Evolutionary conservation across 768 basidiomycete genomes (phyloP), one percentile per base, ranked within the genome.

Genomic region (Scleroderma bovista): DNA sequence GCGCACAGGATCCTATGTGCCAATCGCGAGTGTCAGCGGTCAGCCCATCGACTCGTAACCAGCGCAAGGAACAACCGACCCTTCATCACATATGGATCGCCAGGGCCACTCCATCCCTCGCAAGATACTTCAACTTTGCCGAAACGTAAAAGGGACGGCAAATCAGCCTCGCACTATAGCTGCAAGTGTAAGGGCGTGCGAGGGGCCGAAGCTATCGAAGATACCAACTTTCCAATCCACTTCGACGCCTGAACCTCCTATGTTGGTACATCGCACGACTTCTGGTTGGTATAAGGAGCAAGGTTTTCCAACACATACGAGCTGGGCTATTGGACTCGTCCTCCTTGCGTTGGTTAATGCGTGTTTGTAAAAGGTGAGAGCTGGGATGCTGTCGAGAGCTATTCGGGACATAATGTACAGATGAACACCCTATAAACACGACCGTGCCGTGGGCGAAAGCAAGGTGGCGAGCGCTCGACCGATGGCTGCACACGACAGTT

Each of bases 151-250:
- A 81, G 72, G 44, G 84, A 82, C 9, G 93, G 94, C 6, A 97
- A 72, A 62, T 97, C 93, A 32, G 92, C 86, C 66, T 92, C 86
- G 61, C 93, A 96, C 86, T 93, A 56, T 19, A n/a, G n/a, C n/a
- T n/a, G n/a, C 48, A n/a, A 17, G 31, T 22, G 38, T 32, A 40
- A 44, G 29, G 40, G 13, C 26, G 39, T 43, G 41, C 23, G 6
- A 44, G 42, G 32, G n/a, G 17, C 13, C 34, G 48, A 31, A 45
- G 36, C 12, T 36, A n/a, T 32, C 17, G 40, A 39, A 29, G 31
- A 13, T 15, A 69, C 76, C 57, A 59, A 84, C 89, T 78, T 88
- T 90, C 94, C 94, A 97, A 60, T 95, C 92, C 3, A 94, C 82
- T 10, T 89, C 88, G 2, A 78, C 73, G 5, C 88, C 92, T 51